phyloP scores from a whole-genome alignment of 495 filamentous ascomycete genomes.

The Pseudoneurospora amorphoporcata region DNA sequence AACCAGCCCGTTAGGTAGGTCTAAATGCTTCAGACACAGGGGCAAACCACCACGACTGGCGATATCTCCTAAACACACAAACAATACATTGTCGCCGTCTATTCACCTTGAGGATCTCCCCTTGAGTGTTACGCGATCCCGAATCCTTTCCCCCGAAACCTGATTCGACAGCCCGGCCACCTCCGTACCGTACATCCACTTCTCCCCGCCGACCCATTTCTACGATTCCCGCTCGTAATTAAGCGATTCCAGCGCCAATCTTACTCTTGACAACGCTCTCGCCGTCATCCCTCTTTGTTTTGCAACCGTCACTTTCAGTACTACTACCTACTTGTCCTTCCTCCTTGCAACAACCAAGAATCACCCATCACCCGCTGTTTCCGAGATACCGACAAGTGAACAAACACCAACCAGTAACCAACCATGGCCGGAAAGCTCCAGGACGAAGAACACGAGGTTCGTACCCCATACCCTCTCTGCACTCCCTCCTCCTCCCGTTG shows the following conservation, averaged over 20 bases:
- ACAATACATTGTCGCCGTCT: background rate
- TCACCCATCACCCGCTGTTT: background rate
- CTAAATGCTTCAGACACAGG: background rate
- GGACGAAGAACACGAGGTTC: conserved; percentile 36
- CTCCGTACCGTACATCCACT: background rate
- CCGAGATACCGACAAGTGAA: background rate
- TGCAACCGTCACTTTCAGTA: background rate
- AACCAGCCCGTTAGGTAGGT: background rate
- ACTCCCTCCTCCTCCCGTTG: background rate
- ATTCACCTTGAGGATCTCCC: background rate
- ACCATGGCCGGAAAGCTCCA: conserved; percentile 27
- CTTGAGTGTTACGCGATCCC: background rate
- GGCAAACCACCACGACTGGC: background rate
- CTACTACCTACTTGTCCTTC: background rate
- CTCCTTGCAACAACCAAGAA: background rate
- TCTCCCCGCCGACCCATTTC: background rate
- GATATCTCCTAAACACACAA: background rate
- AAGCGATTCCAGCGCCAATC: background rate
- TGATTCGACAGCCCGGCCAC: background rate
- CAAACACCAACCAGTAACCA: conserved; percentile 10
- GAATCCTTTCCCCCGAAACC: background rate
- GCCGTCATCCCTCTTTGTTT: background rate
- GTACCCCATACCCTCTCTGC: background rate
- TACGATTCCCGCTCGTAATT: background rate
- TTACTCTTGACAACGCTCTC: background rate